Evolutionary conservation across 495 filamentous ascomycete species (phyloP), one percentile per base, ranked within the genome.

Genomic region (Amorphotheca resinae): DNA sequence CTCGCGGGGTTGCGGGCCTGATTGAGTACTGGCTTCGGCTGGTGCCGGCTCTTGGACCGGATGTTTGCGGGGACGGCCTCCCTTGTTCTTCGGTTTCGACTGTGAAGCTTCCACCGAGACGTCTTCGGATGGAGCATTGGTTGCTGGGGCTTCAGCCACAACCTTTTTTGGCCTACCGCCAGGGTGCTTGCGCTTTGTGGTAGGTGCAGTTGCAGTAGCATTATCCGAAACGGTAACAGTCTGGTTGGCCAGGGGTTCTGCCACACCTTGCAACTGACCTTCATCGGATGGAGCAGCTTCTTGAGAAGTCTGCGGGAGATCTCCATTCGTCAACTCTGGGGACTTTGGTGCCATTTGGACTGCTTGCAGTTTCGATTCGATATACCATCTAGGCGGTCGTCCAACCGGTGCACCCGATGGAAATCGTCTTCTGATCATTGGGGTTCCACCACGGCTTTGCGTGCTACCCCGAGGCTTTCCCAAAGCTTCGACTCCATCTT

Each of bases 381-480:
- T 43, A 15, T 44, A 38, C 12, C 38, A 42, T 16, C 23, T 36
- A 9, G 51, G 47, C 28, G 47, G 47, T 4, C 48, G 39, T 22
- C 48, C 51, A 16, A 50, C 31, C 12, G 44, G 33, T 41, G 50
- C 48, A 14, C 47, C 47, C 6, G 51, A 45, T 22, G 34, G 11
- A 35, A 50, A 48, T 3, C 33, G 26, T 20, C 44, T 5, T 28
- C 11, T 44, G 12, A 28, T 22, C 2, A 30, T 28, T 36, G 46
- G 46, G 17, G 47, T 47, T 1, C n/a, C 32, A 44, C 33, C 33
- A 9, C 40, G 26, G 22, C 47, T 49, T 7, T 38, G 23, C 22
- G 33, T 14, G 11, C 12, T 15, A 8, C 20, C 35, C 16, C 18
- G 15, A 33, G 48, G 21, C 3, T 33, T 41, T 8, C 22, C 25